Base-by-base conservation (phyloP, 768 basidiomycete genomes). In the Rhodotorula paludigena region DNA sequence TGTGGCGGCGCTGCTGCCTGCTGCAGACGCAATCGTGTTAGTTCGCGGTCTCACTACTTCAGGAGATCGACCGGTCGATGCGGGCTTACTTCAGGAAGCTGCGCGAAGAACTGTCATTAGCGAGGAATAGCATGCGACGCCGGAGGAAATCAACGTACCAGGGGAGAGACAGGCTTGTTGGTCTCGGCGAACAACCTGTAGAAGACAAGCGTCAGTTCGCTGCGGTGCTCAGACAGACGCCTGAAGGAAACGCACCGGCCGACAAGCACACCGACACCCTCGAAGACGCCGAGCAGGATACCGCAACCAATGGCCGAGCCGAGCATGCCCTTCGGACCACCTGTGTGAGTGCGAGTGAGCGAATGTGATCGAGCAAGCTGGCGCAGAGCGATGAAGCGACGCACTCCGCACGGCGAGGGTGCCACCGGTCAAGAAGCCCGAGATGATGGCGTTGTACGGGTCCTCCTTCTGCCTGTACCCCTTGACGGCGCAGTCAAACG, bases 391-490 rank as follows among this genome's bases (percentile, higher is more conserved):
- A n/a, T n/a, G n/a, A n/a, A n/a, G 30, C 20, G 38, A 86, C 90
- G 80, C 79, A 96, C 94, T 90, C 81, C 94, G 85, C 69, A 89
- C 84, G 64, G 94, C 96, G 60, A 97, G 80, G 78, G 90, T 93
- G 62, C 96, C 96, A 79, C 96, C 96, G 16, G 96, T 98, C 86
- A 96, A 85, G 81, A 99, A 99, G 52, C 96, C 96, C 33, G 92
- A 92, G 58, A 96, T 88, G 75, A 99, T 98, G 48, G 92, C 92
- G 77, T 99, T 99, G 92, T 92, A 99, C 58, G 94, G 71, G 58
- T 74, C 75, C 57, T 76, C 76, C 71, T 76, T 76, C 65, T 75
- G 74, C 57, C 76, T 57, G 66, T 71, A 68, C 25, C 75, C 73
- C 80, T 99, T 98, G 74, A 99, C 89, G 1, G 92, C 92, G 79